Evolutionary conservation across 2,329 filamentous ascomycete species (phyloP).

Genomic region (Aspergillus pseudoviridinutans): DNA sequence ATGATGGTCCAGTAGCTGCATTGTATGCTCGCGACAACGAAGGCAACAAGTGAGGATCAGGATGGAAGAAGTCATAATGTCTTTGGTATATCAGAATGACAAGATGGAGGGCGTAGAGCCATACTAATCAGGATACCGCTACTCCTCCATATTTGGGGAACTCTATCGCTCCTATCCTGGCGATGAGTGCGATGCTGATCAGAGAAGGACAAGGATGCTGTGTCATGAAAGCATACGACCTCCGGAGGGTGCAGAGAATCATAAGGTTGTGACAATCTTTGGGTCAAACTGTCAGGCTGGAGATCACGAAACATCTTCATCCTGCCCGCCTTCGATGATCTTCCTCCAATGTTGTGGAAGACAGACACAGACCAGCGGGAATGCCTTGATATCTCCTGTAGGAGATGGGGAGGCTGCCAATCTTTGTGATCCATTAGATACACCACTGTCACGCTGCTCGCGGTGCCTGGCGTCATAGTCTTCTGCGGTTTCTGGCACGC

Average conservation of each 20-base stretch:
- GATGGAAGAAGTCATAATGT: constrained; percentile 5
- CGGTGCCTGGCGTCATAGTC: constrained; percentile 78
- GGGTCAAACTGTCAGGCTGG: neutral
- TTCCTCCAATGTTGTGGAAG: constrained; percentile 94
- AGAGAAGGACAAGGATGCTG: neutral
- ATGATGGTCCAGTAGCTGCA: neutral
- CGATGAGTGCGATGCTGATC: neutral
- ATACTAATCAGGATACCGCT: neutral
- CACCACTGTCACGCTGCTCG: constrained; percentile 84
- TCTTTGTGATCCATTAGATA: constrained; percentile 72
- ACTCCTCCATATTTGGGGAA: neutral
- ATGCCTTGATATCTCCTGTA: constrained; percentile 89
- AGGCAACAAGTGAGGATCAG: constrained; percentile 2
- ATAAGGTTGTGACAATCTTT: neutral
- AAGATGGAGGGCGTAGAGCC: neutral
- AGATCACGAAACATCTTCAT: constrained; percentile 22
- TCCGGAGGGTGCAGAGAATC: neutral
- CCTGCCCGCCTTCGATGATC: constrained; percentile 80
- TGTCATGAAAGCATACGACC: neutral
- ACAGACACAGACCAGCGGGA: constrained; percentile 94
- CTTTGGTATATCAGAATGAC: neutral
- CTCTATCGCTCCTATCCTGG: too few species aligned
- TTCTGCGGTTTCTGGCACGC: constrained; percentile 77
- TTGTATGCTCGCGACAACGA: neutral
- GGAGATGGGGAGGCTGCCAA: constrained; percentile 59